Evolutionary conservation across 352 stramenopile species (phyloP).

Genomic region (Globisporangium orthogonon): DNA sequence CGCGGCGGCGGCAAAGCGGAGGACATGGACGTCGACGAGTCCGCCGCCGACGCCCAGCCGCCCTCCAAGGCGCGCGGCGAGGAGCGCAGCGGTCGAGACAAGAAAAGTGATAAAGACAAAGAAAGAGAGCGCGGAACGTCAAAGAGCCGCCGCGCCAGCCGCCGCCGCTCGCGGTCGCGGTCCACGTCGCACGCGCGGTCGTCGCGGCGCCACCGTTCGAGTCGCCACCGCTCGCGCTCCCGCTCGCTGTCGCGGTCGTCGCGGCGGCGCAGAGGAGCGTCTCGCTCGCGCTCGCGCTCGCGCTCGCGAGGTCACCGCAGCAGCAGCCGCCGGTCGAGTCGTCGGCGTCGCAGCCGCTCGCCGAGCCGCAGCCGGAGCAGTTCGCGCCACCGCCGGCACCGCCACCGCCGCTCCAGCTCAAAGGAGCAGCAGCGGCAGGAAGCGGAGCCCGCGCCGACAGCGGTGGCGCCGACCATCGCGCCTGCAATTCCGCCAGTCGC

Average conservation of each 20-base stretch:
- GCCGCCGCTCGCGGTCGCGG: constrained; percentile 40
- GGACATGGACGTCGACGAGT: constrained; percentile 13
- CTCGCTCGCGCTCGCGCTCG: constrained; percentile 50
- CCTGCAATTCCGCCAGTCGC: not conserved
- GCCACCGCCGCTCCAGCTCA: constrained; percentile 53
- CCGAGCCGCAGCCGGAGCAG: constrained; percentile 38
- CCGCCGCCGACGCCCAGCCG: not conserved
- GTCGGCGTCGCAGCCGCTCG: constrained; percentile 39
- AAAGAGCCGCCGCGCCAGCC: constrained; percentile 36
- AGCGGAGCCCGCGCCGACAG: constrained; percentile 21
- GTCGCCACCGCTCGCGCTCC: constrained; percentile 48
- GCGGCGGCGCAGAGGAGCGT: constrained; percentile 28
- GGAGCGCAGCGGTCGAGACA: not conserved
- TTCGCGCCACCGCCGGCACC: constrained; percentile 37
- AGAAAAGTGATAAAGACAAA: constrained; percentile 8
- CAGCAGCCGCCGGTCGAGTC: constrained; percentile 6
- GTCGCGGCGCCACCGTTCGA: constrained; percentile 25
- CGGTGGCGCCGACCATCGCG: not conserved
- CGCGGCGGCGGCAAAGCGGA: not conserved
- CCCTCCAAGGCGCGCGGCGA: too few species aligned
- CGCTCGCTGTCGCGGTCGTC: constrained; percentile 37
- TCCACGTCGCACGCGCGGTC: constrained; percentile 54
- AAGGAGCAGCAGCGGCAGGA: constrained; percentile 27
- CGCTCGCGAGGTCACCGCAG: constrained; percentile 25
- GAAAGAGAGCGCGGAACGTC: constrained; percentile 9